These are phyloP conservation scores for Lepiota venenata DNA, from an alignment of 768 basidiomycete genomes.

Conservation along the genomic window DNA sequence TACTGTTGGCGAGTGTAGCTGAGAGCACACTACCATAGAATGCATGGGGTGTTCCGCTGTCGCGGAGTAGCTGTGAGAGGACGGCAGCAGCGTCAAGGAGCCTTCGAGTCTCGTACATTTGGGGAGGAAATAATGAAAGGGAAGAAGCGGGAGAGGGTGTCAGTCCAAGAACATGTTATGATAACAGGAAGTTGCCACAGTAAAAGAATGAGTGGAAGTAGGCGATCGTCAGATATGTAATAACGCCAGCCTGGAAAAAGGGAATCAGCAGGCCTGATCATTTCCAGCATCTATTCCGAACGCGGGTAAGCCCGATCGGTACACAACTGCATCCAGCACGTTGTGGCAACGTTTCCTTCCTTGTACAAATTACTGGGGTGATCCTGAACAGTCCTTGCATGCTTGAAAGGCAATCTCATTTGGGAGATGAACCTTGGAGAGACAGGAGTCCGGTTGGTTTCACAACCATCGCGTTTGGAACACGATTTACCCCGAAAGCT, in stretches of 20 bases:
- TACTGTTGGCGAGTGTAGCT: slow-evolving; percentile 62
- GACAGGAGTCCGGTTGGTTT: neutral
- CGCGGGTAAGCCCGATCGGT: slow-evolving; percentile 47
- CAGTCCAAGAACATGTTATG: slow-evolving; percentile 55
- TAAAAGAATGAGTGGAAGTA: slow-evolving; percentile 36
- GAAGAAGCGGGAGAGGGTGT: slow-evolving; percentile 24
- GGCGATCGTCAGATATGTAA: slow-evolving; percentile 48
- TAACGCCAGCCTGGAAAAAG: slow-evolving; percentile 41
- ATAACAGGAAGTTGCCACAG: slow-evolving; percentile 34
- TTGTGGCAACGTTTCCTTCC: slow-evolving; percentile 38
- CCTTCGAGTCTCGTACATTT: slow-evolving; percentile 70
- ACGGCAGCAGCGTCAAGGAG: slow-evolving; percentile 75
- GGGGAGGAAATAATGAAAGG: slow-evolving; percentile 24
- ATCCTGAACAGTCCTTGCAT: slow-evolving; percentile 22
- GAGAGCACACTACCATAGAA: slow-evolving; percentile 77
- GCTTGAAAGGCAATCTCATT: slow-evolving; percentile 27
- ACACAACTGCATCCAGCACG: slow-evolving; percentile 30
- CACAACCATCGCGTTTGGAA: neutral
- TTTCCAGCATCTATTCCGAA: slow-evolving; percentile 34
- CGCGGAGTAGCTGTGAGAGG: slow-evolving; percentile 62
- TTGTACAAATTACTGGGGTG: slow-evolving; percentile 28
- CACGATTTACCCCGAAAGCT: neutral
- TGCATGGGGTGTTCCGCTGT: slow-evolving; percentile 66
- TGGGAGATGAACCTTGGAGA: neutral
- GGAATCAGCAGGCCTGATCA: slow-evolving; percentile 43